A percentile compares a stretch with the other conserved stretches of the same genome.
Evolutionary conservation across 371 early-diverging fungal genomes (phyloP).

Genomic region (Mortierella sp.): DNA sequence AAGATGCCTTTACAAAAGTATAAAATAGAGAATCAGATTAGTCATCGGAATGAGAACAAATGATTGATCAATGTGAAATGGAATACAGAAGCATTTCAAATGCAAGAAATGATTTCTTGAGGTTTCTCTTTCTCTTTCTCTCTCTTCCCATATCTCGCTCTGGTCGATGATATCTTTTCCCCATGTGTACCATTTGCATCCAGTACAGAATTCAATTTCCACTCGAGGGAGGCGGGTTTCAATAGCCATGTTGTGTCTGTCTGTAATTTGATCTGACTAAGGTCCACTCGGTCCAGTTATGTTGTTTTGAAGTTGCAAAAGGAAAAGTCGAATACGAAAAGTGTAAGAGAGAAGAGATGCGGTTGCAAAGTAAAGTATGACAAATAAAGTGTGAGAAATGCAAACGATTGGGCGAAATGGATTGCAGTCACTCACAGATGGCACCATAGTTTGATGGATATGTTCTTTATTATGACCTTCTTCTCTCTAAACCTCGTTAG

Average conservation of each 20-base stretch:
- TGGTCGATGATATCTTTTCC: neutral
- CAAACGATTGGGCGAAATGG: neutral
- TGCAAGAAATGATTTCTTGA: neutral
- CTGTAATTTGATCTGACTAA: neutral
- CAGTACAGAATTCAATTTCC: conserved; percentile 67
- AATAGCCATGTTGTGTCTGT: conserved; percentile 22
- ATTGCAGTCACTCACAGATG: neutral
- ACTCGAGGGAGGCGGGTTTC: conserved; percentile 59
- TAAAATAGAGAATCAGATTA: neutral
- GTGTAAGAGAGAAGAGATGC: too few relatives aligned
- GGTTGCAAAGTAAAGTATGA: neutral
- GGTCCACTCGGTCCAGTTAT: neutral
- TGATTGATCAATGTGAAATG: neutral
- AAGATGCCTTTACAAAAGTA: conserved; percentile 55
- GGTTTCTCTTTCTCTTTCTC: neutral
- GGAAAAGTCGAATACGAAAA: too few relatives aligned
- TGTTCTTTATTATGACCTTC: too few relatives aligned
- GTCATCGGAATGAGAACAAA: neutral
- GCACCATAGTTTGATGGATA: neutral
- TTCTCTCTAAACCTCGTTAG: neutral
- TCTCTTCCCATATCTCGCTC: neutral
- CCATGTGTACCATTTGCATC: conserved; percentile 59
- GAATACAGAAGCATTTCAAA: neutral
- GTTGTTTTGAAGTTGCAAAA: neutral
- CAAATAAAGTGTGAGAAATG: neutral